Conservation (phyloP, 345 rosid genomes). For the Corchorus olitorius region DNA sequence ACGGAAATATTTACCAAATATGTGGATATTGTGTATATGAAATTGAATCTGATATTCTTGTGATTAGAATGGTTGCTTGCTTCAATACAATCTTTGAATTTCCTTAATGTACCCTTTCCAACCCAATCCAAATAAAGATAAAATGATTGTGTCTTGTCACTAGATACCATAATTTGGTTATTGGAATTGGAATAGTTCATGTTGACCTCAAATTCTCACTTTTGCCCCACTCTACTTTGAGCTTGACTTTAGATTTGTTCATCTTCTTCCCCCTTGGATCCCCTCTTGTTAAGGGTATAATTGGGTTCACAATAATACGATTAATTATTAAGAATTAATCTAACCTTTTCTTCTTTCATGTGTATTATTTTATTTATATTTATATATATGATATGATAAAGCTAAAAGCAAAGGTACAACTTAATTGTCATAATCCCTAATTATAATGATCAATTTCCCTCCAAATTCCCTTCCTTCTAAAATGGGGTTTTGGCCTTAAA, state of each 20-base stretch:
- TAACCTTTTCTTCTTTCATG: too few species aligned
- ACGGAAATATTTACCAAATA: background rate
- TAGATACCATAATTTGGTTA: background rate
- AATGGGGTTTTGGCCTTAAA: background rate
- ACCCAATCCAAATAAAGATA: background rate
- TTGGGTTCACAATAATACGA: background rate
- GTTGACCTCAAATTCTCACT: background rate
- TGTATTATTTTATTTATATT: too few species aligned
- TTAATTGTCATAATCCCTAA: background rate
- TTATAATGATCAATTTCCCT: background rate
- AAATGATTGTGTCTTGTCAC: background rate
- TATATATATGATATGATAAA: too few species aligned
- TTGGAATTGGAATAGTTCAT: background rate
- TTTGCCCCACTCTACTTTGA: background rate
- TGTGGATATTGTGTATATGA: background rate
- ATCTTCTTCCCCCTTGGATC: background rate
- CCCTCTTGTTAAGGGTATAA: slow-evolving; percentile 3
- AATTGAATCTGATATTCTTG: background rate
- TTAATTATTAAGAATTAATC: too few species aligned
- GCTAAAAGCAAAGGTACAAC: background rate
- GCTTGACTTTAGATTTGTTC: background rate
- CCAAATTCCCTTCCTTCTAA: background rate
- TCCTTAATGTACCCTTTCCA: background rate
- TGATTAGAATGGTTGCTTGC: background rate
- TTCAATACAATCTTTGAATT: background rate